Base-by-base conservation (phyloP, 2,329 filamentous ascomycete species). In the Phyllosticta capitalensis region DNA sequence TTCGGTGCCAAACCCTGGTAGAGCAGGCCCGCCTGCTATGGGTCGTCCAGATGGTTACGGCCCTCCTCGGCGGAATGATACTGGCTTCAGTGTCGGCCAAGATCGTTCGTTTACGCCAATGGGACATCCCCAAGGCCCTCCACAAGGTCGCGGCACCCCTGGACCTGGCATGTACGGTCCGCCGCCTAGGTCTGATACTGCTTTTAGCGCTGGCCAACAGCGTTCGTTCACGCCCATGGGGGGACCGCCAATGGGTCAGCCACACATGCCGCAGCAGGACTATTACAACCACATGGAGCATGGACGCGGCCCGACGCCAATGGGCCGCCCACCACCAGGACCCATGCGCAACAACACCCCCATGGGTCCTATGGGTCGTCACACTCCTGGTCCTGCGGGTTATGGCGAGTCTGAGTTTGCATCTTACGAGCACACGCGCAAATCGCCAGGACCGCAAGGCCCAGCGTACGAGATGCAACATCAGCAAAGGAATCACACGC, bases 281-380 rank as follows among this genome's bases (percentile, higher is more conserved):
- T 61, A 63, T 60, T 48, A 54, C 50, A 10, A 26, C 60, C 22
- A 54, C 61, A n/a, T 63, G 61, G 24, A 45, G 67, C 14, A 50
- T 52, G 54, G 63, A 65, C 38, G 64, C 67, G 5, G 66, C 67
- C 17, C 72, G 70, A 59, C 69, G 67, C 58, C 70, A 70, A 1
- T 72, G 67, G 58, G 62, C 70, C 56, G 67, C 65, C 61, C 66
- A 66, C 22, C 57, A 7, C 52, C 52, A 26, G 52, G 57, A n/a
- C 58, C 54, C 12, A 53, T 60, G 54, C 58, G 58, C 30, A 33
- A 20, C 28, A 56, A 60, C 54, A 60, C 58, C 19, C 52, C 52
- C 20, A 52, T 58, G 56, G 20, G 50, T 30, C 19, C 55, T 9
- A 59, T 59, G 56, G 38, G 52, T 10, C 56, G 52, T 50, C 30